Conservation (phyloP, 2,329 filamentous ascomycete genomes). For the Alternaria infectoria region DNA sequence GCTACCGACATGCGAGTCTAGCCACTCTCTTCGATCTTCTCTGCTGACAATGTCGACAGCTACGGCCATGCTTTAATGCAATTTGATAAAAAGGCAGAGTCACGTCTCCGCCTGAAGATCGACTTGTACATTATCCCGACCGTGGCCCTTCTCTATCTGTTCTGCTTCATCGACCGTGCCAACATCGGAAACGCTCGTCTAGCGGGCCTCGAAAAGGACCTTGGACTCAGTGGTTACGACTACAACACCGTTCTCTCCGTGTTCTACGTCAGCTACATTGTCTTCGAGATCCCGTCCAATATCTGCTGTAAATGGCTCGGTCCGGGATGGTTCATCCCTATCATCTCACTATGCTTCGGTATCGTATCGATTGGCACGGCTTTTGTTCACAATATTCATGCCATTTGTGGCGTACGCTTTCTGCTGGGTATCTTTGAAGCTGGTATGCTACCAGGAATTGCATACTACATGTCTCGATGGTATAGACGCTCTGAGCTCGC, state of each 20-base stretch:
- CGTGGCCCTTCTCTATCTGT: conserved; percentile 70
- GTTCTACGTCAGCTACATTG: conserved; percentile 76
- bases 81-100: conserved; percentile 65
- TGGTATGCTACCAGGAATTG: conserved; percentile 75
- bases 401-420: conserved; percentile 68
- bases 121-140: conserved; percentile 71
- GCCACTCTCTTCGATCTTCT: not conserved
- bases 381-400: conserved; percentile 64
- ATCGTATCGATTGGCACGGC: conserved; percentile 68
- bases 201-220: conserved; percentile 68
- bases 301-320: conserved; percentile 74
- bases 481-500: conserved; percentile 72
- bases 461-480: conserved; percentile 76
- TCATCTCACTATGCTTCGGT: conserved; percentile 68
- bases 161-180: conserved; percentile 77
- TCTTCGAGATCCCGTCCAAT: conserved; percentile 66
- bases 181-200: conserved; percentile 76
- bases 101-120: conserved; percentile 66
- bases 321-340: conserved; percentile 74
- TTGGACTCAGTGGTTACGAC: conserved; percentile 66
- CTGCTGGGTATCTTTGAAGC: conserved; percentile 72
- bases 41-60: conserved; percentile 22
- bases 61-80: conserved; percentile 41
- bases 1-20: conserved; percentile 40
- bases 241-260: conserved; percentile 72